phyloP scores from a whole-genome alignment of 805 yeast genomes.

The Candida arabinofermentans region DNA sequence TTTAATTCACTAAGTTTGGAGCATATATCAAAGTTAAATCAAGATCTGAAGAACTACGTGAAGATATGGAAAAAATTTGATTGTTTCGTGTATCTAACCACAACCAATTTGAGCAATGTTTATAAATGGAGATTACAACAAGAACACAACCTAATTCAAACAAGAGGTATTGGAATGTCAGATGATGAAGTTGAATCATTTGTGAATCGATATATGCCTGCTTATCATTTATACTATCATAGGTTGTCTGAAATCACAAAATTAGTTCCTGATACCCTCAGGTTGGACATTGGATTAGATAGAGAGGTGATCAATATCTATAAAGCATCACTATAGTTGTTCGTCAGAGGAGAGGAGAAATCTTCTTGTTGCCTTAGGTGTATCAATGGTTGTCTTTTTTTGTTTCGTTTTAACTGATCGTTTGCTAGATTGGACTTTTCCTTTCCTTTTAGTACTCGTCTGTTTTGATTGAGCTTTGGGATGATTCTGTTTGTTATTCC shows the following conservation, averaged over 20 bases:
- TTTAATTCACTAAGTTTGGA: conserved; percentile 15
- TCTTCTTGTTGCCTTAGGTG: neutral
- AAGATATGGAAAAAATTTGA: conserved; percentile 56
- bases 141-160: conserved; percentile 55
- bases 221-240: conserved; percentile 64
- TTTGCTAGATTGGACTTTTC: no score
- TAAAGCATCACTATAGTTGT: neutral
- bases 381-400: neutral
- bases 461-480: no score
- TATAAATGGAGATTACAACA: conserved; percentile 77
- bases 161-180: conserved; percentile 73
- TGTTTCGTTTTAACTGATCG: no score
- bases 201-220: conserved; percentile 83
- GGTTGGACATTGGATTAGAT: conserved; percentile 16
- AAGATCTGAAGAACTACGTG: conserved; percentile 45
- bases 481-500: no score
- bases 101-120: conserved; percentile 58
- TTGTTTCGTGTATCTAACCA: conserved; percentile 56
- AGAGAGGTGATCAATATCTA: conserved; percentile 8
- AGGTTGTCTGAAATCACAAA: conserved; percentile 9
- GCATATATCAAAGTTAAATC: conserved; percentile 44
- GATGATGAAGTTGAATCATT: conserved; percentile 64
- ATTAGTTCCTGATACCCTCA: conserved; percentile 4
- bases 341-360: neutral
- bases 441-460: no score